A percentile compares a stretch with the other conserved stretches of the same genome.
These are phyloP conservation scores for Favolaschia claudopus DNA, from an alignment of 768 basidiomycete species.

Conservation along the genomic window DNA sequence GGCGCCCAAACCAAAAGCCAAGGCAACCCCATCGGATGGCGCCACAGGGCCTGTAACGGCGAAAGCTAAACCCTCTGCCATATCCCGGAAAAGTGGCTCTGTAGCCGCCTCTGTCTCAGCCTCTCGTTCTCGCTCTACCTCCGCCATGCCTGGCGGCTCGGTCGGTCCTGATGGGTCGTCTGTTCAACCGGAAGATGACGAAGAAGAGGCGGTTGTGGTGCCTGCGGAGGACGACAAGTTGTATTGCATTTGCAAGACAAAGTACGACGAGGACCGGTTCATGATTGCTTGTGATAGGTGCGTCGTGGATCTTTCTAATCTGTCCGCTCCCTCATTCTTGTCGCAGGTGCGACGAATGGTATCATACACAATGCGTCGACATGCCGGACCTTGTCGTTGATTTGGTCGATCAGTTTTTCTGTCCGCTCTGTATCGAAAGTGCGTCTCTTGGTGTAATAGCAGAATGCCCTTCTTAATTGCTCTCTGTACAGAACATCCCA, in stretches of 20 bases:
- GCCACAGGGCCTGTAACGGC: slow-evolving; percentile 30
- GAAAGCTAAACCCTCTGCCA: slow-evolving; percentile 32
- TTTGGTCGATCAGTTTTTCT: slow-evolving; percentile 92
- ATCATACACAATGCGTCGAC: slow-evolving; percentile 84
- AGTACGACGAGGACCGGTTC: slow-evolving; percentile 84
- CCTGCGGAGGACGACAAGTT: slow-evolving; percentile 71
- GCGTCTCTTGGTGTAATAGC: slow-evolving; percentile 40
- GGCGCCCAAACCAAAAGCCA: slow-evolving; percentile 21
- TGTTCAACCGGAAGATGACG: slow-evolving; percentile 50
- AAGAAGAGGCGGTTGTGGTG: slow-evolving; percentile 54
- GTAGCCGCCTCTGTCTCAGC: slow-evolving; percentile 40
- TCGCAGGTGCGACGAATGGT: slow-evolving; percentile 91
- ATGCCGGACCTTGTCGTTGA: slow-evolving; percentile 86
- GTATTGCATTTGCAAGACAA: slow-evolving; percentile 89
- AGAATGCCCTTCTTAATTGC: not conserved
- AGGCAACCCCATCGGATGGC: slow-evolving; percentile 11
- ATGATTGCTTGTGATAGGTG: slow-evolving; percentile 97
- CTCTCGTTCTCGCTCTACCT: slow-evolving; percentile 74
- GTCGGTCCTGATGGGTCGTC: slow-evolving; percentile 45
- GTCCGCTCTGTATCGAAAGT: slow-evolving; percentile 83
- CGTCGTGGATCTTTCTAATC: slow-evolving; percentile 33
- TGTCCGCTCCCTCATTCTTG: not conserved
- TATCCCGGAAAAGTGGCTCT: slow-evolving; percentile 40
- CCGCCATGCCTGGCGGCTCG: slow-evolving; percentile 64
- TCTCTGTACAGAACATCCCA: slow-evolving; percentile 57